Conservation (phyloP, 2,329 filamentous ascomycete genomes). For the Purpureocillium lavendulum region DNA sequence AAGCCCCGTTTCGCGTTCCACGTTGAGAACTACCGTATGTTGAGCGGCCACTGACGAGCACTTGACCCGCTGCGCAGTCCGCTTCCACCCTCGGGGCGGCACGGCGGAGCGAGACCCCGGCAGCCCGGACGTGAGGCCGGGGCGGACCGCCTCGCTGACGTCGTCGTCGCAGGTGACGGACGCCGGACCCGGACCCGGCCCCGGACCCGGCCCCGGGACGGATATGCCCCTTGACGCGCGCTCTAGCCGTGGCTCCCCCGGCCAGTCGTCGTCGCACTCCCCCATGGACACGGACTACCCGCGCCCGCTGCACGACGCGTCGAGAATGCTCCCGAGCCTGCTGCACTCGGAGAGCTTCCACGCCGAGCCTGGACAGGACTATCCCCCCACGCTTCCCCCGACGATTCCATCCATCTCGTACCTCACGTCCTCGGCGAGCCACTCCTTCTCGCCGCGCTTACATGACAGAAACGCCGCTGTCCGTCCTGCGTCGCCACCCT, state of each 20-base stretch:
- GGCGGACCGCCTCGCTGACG: neutral
- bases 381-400: neutral
- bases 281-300: neutral
- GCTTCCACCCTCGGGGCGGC: conserved; percentile 11
- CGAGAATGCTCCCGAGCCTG: neutral
- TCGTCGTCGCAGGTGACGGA: neutral
- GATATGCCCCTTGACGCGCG: neutral
- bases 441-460: neutral
- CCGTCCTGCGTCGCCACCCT: neutral
- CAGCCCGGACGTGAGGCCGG: too few species aligned
- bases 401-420: conserved; percentile 4
- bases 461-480: neutral
- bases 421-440: conserved; percentile 2
- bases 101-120: neutral
- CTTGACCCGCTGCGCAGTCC: too few species aligned
- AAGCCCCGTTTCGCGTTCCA: too few species aligned
- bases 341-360: conserved; percentile 2
- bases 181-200: neutral
- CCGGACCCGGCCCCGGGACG: neutral
- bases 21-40: too few species aligned
- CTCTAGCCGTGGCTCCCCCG: too few species aligned
- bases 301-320: neutral
- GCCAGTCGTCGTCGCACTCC: neutral
- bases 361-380: neutral
- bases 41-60: too few species aligned